Conservation (phyloP, 768 basidiomycete genomes). For the Pisolithus marmoratus region DNA sequence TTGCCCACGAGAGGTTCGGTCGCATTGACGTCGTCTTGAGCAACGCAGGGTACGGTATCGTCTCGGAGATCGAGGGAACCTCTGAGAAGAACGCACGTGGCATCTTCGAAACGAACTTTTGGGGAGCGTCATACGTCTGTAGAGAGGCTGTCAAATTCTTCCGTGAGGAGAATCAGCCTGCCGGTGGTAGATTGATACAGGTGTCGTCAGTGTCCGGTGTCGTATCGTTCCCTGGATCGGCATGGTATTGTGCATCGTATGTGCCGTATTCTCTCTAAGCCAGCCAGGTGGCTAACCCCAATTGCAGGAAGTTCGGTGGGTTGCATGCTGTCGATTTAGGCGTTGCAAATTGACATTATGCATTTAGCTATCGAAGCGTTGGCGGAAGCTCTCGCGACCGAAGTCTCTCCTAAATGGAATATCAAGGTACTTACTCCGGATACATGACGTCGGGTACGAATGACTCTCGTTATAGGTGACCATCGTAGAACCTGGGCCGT, state of each 20-base stretch:
- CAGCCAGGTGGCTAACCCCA: neutral
- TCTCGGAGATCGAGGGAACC: constrained; percentile 33
- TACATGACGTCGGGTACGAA: neutral
- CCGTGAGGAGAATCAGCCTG: constrained; percentile 23
- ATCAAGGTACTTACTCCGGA: constrained; percentile 9
- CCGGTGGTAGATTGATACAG: constrained; percentile 35
- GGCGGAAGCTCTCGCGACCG: constrained; percentile 9
- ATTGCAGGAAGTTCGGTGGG: constrained; percentile 14
- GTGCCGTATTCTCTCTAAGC: neutral
- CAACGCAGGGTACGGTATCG: constrained; percentile 18
- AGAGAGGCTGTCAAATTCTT: constrained; percentile 26
- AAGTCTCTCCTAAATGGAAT: constrained; percentile 17
- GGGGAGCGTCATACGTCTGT: constrained; percentile 37
- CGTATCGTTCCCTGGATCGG: constrained; percentile 3
- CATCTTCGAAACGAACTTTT: constrained; percentile 40
- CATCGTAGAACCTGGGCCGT: constrained; percentile 6
- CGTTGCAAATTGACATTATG: neutral
- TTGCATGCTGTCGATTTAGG: neutral
- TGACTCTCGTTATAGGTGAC: neutral
- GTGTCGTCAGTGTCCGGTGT: constrained; percentile 29
- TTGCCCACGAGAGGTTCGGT: constrained; percentile 24
- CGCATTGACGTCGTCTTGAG: constrained; percentile 27
- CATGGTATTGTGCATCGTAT: constrained; percentile 21
- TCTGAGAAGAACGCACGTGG: constrained; percentile 28
- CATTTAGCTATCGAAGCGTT: constrained; percentile 9